These are phyloP conservation scores for Cladorrhinum samala DNA, from an alignment of 495 filamentous ascomycete genomes.

Conservation along the genomic window DNA sequence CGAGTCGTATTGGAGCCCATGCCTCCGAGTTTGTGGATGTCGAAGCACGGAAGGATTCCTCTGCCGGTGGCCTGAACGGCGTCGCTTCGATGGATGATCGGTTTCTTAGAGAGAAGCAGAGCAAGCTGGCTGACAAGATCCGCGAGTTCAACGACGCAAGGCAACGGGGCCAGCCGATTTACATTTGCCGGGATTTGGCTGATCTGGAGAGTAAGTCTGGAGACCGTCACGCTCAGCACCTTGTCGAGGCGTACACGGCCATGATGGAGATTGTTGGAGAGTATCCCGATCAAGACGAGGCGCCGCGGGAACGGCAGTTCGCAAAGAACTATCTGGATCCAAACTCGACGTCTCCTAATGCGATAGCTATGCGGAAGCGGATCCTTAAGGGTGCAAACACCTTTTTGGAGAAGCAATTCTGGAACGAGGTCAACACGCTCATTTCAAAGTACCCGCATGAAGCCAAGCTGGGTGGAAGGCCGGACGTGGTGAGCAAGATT, in stretches of 20 bases:
- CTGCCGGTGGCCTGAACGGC: constrained; percentile 26
- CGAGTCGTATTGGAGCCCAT: constrained; percentile 51
- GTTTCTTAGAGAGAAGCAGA: constrained; percentile 72
- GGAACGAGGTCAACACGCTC: constrained; percentile 61
- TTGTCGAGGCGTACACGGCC: constrained; percentile 72
- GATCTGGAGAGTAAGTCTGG: constrained; percentile 61
- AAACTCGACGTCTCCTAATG: constrained; percentile 51
- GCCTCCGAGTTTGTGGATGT: constrained; percentile 62
- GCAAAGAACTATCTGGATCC: constrained; percentile 67
- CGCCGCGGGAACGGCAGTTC: constrained; percentile 70
- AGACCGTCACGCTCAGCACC: constrained; percentile 57
- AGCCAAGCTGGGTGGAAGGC: constrained; percentile 83
- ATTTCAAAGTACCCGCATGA: constrained; percentile 79
- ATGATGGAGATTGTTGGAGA: constrained; percentile 69
- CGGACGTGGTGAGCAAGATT: constrained; percentile 80
- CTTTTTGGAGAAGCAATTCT: constrained; percentile 71
- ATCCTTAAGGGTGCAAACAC: constrained; percentile 71
- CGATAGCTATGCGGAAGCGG: constrained; percentile 58
- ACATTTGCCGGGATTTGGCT: constrained; percentile 65
- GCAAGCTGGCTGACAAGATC: constrained; percentile 67
- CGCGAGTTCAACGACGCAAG: constrained; percentile 67
- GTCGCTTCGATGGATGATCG: constrained; percentile 57
- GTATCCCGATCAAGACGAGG: constrained; percentile 46
- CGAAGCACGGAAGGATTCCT: constrained; percentile 45
- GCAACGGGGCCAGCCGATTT: constrained; percentile 56